Conservation (phyloP, 768 basidiomycete species). For the Suillus fuscotomentosus region DNA sequence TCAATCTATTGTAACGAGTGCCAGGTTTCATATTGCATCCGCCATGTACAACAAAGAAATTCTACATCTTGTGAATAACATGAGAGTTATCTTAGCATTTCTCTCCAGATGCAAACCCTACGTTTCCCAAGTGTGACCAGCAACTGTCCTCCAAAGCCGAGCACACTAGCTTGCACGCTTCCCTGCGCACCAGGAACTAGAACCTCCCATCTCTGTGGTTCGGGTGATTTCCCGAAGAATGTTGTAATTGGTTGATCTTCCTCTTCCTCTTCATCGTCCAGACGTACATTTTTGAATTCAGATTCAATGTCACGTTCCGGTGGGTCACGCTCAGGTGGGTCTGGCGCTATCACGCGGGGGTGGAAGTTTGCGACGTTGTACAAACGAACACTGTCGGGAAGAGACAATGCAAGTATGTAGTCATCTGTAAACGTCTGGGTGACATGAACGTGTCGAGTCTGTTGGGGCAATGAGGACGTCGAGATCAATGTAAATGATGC, state of each 20-base stretch:
- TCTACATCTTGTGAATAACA: constrained; percentile 5
- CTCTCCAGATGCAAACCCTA: constrained; percentile 26
- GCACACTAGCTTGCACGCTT: constrained; percentile 38
- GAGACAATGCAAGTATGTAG: constrained; percentile 51
- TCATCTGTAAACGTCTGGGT: constrained; percentile 46
- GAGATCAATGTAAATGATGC: constrained; percentile 69
- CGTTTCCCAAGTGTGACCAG: constrained; percentile 23
- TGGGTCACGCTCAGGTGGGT: constrained; percentile 40
- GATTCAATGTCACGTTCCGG: constrained; percentile 25
- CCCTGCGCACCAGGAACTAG: constrained; percentile 13
- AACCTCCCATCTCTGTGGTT: constrained; percentile 21
- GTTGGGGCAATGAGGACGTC: constrained; percentile 42
- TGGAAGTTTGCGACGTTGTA: constrained; percentile 47
- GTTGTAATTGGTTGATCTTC: constrained; percentile 3
- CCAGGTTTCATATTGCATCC: neutral
- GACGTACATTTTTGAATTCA: constrained; percentile 17
- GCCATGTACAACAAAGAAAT: neutral
- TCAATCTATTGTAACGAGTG: neutral
- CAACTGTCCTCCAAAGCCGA: constrained; percentile 41
- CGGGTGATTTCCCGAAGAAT: constrained; percentile 16
- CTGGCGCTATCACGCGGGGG: constrained; percentile 29
- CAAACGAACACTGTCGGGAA: constrained; percentile 39
- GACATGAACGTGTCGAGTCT: constrained; percentile 36
- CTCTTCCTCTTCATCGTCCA: constrained; percentile 29
- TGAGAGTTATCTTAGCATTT: constrained; percentile 12